phyloP scores from a whole-genome alignment of 495 filamentous ascomycete species.

The Wilcoxina mikolae region DNA sequence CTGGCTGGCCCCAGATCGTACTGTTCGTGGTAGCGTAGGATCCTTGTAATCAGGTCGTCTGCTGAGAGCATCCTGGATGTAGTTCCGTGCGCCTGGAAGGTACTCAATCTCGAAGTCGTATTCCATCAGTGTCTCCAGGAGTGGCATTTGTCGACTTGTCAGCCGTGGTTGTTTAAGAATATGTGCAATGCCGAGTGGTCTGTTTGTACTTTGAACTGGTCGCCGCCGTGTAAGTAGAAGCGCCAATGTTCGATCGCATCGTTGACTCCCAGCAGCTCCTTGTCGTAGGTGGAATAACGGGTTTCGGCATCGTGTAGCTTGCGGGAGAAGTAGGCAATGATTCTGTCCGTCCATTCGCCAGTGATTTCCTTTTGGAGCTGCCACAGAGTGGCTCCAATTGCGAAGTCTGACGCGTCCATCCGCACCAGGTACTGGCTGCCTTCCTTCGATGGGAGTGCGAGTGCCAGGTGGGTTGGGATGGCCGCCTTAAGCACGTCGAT shows the following conservation, averaged over 20 bases:
- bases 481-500: too few relatives aligned
- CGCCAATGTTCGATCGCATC: constrained; percentile 1
- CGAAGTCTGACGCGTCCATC: neutral
- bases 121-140: neutral
- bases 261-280: neutral
- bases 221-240: neutral
- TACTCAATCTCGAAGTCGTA: neutral
- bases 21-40: too few relatives aligned
- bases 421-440: neutral
- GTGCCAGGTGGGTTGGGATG: too few relatives aligned
- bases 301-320: neutral
- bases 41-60: too few relatives aligned
- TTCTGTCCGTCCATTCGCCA: neutral
- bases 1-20: too few relatives aligned
- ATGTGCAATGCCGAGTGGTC: constrained; percentile 2
- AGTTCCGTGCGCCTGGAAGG: too few relatives aligned
- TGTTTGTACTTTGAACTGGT: neutral
- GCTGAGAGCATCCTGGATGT: too few relatives aligned
- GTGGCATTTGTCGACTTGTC: neutral
- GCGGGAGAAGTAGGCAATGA: neutral
- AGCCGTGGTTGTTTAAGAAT: neutral
- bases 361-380: neutral
- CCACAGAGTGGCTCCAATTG: neutral
- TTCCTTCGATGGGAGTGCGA: too few relatives aligned
- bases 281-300: neutral